Percentiles rank a stretch among this genome's conserved stretches.
These are phyloP conservation scores for Lasiodiplodia sp. DNA, from an alignment of 2,329 filamentous ascomycete genomes.

Conservation along the genomic window DNA sequence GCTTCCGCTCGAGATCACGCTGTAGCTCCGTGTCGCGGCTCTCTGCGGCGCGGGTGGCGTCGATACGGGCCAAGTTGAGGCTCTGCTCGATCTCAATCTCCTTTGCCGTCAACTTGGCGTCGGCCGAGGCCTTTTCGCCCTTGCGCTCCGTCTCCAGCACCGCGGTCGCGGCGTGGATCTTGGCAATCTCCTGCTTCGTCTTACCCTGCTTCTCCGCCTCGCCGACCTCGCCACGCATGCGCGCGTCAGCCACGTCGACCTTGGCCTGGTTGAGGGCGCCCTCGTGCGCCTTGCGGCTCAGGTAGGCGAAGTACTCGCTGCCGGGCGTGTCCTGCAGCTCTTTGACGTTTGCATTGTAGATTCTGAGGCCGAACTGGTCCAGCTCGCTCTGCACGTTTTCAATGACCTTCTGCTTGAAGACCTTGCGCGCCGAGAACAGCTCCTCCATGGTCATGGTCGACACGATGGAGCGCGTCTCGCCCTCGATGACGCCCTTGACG, in stretches of 20 bases:
- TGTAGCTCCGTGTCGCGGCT: constrained; percentile 81
- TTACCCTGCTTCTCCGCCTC: constrained; percentile 80
- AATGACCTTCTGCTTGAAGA: constrained; percentile 74
- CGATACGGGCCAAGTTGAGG: constrained; percentile 77
- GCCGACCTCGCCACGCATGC: constrained; percentile 73
- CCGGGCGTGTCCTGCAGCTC: constrained; percentile 84
- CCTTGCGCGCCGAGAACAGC: constrained; percentile 78
- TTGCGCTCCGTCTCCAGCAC: constrained; percentile 86
- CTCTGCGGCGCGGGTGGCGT: constrained; percentile 76
- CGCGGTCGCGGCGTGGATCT: constrained; percentile 85
- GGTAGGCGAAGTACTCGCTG: constrained; percentile 82
- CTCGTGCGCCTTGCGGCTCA: constrained; percentile 84
- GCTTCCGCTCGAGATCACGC: constrained; percentile 77
- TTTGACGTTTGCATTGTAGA: constrained; percentile 82
- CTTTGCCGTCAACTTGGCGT: constrained; percentile 75
- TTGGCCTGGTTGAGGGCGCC: constrained; percentile 82
- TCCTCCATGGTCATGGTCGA: constrained; percentile 94
- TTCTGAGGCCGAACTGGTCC: constrained; percentile 77
- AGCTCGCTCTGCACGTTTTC: constrained; percentile 77
- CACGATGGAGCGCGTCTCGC: constrained; percentile 83
- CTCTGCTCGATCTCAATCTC: constrained; percentile 76
- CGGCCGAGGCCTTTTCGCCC: constrained; percentile 79
- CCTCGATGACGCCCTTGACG: constrained; percentile 89
- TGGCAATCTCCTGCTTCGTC: constrained; percentile 85
- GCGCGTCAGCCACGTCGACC: constrained; percentile 65